Base-by-base conservation (phyloP, 768 basidiomycete species). In the Inosperma sp. region DNA sequence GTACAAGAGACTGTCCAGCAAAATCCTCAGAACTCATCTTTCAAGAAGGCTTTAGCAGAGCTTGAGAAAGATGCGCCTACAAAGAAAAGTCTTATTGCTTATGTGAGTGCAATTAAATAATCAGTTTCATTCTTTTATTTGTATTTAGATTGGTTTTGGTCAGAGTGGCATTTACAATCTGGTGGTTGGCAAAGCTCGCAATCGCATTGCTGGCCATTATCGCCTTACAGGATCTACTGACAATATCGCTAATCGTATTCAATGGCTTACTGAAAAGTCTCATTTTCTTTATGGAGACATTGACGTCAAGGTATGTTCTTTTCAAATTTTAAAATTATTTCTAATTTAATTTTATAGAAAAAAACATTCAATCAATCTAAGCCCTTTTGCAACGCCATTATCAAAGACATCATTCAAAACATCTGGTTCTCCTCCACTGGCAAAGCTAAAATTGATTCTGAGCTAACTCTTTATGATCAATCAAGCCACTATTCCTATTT, bases 241-340 rank as follows among this genome's bases (percentile, higher is more conserved):
- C 13, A 39, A 21, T n/a, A 25, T 21, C 17, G 7, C 33, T 14
- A 35, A 37, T 6, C n/a, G 29, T 22, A 16, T 34, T 14, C 17
- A 35, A 7, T 49, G 48, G 48, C 27, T 49, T 6, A 14, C 21
- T 22, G 48, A n/a, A 12, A 16, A 49, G 3, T 35, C 48, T 4
- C 29, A 49, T 49, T 49, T 49, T 29, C 10, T 39, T 12, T 49
- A 36, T 27, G 48, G 29, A 1, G 48, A 39, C 3, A 6, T 34
- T 7, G 7, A 25, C 19, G 3, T n/a, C 5, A 19, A 49, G 48
- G 48, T 49, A 7, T 13, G 4, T 35, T 49, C 17, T 36, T 22
- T 35, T 39, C n/a, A n/a, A n/a, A n/a, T n/a, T n/a, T n/a, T n/a
- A n/a, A n/a, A n/a, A n/a, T n/a, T n/a, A n/a, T n/a, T n/a, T n/a